These are phyloP conservation scores for Malassezia obtusa DNA, from an alignment of 1,284 basidiomycete species.

Conservation along the genomic window DNA sequence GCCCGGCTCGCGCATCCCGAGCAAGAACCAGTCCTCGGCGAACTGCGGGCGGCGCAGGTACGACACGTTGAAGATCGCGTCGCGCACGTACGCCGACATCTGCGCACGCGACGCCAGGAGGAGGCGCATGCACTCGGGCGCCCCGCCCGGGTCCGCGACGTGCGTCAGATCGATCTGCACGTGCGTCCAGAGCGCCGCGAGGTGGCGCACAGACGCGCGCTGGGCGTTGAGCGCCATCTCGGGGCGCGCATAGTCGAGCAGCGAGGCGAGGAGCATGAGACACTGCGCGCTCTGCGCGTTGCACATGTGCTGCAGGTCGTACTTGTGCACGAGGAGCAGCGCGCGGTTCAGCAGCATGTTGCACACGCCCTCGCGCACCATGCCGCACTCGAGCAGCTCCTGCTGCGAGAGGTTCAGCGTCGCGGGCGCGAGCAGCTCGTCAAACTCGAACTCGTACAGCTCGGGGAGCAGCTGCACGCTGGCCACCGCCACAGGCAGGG, in stretches of 20 bases:
- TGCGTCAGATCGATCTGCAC: not conserved
- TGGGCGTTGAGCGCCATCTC: slow-evolving; percentile 10
- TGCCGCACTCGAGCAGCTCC: slow-evolving; percentile 19
- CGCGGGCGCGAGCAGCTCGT: not conserved
- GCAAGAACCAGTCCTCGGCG: not conserved
- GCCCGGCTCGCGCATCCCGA: not conserved
- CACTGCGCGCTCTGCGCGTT: slow-evolving; percentile 28
- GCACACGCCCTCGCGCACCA: slow-evolving; percentile 35
- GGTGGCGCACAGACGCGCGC: not conserved
- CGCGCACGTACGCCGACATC: not conserved
- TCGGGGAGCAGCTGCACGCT: slow-evolving; percentile 10
- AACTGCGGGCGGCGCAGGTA: slow-evolving; percentile 1
- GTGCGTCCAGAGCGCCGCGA: not conserved
- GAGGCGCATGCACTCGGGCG: not conserved
- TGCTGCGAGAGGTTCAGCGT: slow-evolving; percentile 4
- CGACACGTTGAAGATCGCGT: slow-evolving; percentile 7
- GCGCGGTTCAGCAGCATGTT: slow-evolving; percentile 32
- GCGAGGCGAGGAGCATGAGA: slow-evolving; percentile 25
- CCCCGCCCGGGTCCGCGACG: not conserved
- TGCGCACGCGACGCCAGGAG: not conserved
- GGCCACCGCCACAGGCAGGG: slow-evolving; percentile 2
- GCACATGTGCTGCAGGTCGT: slow-evolving; percentile 32
- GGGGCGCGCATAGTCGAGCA: slow-evolving; percentile 25
- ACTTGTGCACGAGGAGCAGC: slow-evolving; percentile 34
- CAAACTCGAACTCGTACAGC: slow-evolving; percentile 5